phyloP scores from a whole-genome alignment of 1,284 basidiomycete genomes.

The Trichosporon coremiiforme region DNA sequence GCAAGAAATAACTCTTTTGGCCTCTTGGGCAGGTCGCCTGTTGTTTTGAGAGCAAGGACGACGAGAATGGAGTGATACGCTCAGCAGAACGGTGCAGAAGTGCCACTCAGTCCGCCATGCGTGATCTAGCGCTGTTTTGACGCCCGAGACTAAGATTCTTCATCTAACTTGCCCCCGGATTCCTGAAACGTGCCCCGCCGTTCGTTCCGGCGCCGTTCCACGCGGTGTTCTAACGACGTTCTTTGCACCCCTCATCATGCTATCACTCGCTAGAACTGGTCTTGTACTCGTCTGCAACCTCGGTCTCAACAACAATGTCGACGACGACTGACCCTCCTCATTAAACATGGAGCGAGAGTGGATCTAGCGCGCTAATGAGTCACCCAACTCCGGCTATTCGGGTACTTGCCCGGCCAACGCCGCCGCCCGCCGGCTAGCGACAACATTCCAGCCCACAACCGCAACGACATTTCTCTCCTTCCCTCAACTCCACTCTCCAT shows the following conservation, averaged over 20 bases:
- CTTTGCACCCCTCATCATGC: background rate
- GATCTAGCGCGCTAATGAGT: background rate
- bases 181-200: background rate
- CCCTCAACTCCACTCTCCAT: background rate
- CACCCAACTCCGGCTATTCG: background rate
- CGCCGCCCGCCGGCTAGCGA: background rate
- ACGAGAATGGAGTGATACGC: background rate
- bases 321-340: too few relatives aligned
- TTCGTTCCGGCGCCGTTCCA: background rate
- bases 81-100: background rate
- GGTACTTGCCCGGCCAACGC: background rate
- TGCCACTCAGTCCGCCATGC: background rate
- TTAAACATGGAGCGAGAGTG: background rate
- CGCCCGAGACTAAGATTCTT: background rate
- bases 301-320: too few relatives aligned
- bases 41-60: background rate
- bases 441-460: background rate
- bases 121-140: background rate
- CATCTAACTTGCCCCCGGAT: background rate
- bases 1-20: conserved; percentile 5
- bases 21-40: background rate
- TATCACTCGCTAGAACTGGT: too few relatives aligned
- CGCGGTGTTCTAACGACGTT: too few relatives aligned
- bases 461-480: background rate
- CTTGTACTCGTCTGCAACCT: background rate